Evolutionary conservation across 2,329 filamentous ascomycete species (phyloP), one percentile per base, ranked within the genome.

Genomic region (Thyridium curvatum): DNA sequence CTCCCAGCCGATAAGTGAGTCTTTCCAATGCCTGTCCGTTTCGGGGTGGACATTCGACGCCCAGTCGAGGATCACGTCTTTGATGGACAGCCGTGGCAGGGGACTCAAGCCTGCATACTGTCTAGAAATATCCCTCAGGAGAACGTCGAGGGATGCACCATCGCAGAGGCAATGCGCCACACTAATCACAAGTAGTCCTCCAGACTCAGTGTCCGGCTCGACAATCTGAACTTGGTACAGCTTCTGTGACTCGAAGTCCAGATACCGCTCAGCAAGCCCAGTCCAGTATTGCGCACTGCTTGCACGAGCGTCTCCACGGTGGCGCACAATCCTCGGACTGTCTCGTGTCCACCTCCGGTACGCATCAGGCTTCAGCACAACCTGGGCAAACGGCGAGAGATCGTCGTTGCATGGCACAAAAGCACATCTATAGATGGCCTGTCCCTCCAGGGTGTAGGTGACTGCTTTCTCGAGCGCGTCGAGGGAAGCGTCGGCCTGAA

Each of bases 151-250:
- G 2, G 59, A 62, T 4, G 54, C 58, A 32, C 59, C 60, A 33
- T 62, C 59, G 33, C 59, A 61, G 12, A 62, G 54, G 17, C 58
- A 60, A 42, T 62, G 60, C 15, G 60, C 58, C 42, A 61, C 53
- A 44, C 57, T 55, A 18, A 61, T 42, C n/a, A 59, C 38, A 9
- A 60, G 33, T 6, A 48, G 21, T 1, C 40, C 38, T 3, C 36
- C 29, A 12, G 31, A n/a, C 2, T 32, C 21, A 2, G 42, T 39
- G 18, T 39, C 34, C 6, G 55, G 18, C 4, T 55, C 30, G 12
- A 55, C 48, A 2, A 59, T 14, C 31, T 49, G 52, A 43, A 37
- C 43, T 30, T 35, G 48, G 30, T 30, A 49, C 46, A 34, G 32
- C n/a, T 12, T 46, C 26, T 9, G 39, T 12, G 44, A 48, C n/a